phyloP scores from a whole-genome alignment of 495 filamentous ascomycete genomes.

The Xylaria flabelliformis region DNA sequence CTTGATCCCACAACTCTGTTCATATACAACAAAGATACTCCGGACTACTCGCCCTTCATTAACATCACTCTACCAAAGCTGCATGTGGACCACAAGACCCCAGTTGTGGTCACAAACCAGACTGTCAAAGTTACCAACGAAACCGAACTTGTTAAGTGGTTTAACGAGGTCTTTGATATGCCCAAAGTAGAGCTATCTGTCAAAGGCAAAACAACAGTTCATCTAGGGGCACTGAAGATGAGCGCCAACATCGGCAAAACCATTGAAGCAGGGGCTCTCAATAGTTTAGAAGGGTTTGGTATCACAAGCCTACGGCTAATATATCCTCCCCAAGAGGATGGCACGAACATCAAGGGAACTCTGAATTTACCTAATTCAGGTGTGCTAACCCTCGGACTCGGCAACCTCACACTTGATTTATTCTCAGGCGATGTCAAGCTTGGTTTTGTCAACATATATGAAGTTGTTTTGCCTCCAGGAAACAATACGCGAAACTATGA shows the following conservation, averaged over 20 bases:
- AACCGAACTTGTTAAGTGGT: slow-evolving; percentile 46
- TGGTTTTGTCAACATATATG: slow-evolving; percentile 48
- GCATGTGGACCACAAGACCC: slow-evolving; percentile 46
- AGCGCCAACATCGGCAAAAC: slow-evolving; percentile 48
- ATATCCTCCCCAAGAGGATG: slow-evolving; percentile 47
- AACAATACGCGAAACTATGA: slow-evolving; percentile 53
- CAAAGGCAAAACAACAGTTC: slow-evolving; percentile 43
- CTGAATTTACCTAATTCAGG: slow-evolving; percentile 55
- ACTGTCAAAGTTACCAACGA: slow-evolving; percentile 47
- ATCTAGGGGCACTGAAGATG: slow-evolving; percentile 48
- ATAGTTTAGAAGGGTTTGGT: slow-evolving; percentile 51
- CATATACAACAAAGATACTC: slow-evolving; percentile 48
- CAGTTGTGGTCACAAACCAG: slow-evolving; percentile 43
- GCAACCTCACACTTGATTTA: slow-evolving; percentile 55
- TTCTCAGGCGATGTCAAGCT: slow-evolving; percentile 47
- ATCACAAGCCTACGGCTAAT: slow-evolving; percentile 51
- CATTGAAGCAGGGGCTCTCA: slow-evolving; percentile 47
- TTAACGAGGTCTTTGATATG: slow-evolving; percentile 48
- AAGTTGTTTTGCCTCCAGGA: slow-evolving; percentile 51
- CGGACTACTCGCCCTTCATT: slow-evolving; percentile 43
- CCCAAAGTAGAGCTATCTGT: slow-evolving; percentile 45
- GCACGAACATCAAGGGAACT: slow-evolving; percentile 45
- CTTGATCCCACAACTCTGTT: slow-evolving; percentile 45
- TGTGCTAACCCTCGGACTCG: slow-evolving; percentile 54
- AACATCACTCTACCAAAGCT: slow-evolving; percentile 43